Conservation (phyloP, 129 eudicot genomes). For the Lactuca sativa region DNA sequence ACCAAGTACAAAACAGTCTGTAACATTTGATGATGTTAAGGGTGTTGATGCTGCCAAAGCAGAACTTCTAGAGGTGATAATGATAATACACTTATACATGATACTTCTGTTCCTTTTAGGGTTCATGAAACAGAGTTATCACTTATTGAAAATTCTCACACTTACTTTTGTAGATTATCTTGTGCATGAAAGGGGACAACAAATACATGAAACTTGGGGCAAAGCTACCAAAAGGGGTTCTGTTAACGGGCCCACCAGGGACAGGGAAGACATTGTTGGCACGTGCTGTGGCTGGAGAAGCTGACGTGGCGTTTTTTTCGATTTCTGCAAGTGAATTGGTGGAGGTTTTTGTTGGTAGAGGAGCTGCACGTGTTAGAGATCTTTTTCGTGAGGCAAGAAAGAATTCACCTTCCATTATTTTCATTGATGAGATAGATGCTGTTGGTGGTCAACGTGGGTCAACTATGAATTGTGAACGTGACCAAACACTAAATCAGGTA, state of each 20-base stretch:
- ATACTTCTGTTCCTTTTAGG: not conserved
- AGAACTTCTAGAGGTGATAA: constrained; percentile 37
- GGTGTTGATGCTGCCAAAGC: constrained; percentile 45
- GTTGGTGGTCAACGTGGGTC: constrained; percentile 45
- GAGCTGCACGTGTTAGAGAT: constrained; percentile 49
- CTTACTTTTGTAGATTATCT: constrained; percentile 27
- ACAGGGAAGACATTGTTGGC: constrained; percentile 48
- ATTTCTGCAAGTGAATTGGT: constrained; percentile 44
- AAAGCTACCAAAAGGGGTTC: constrained; percentile 38
- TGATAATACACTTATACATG: not conserved
- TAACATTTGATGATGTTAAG: constrained; percentile 43
- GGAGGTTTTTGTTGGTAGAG: constrained; percentile 50
- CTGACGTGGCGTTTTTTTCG: constrained; percentile 42
- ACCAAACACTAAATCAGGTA: constrained; percentile 53
- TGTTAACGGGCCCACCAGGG: constrained; percentile 44
- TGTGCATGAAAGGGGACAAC: constrained; percentile 44
- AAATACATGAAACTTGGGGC: constrained; percentile 39
- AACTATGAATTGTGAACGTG: constrained; percentile 39
- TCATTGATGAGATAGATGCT: constrained; percentile 49
- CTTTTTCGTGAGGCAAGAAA: constrained; percentile 38
- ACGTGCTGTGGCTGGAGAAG: constrained; percentile 48
- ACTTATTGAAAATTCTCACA: constrained; percentile 2
- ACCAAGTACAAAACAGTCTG: constrained; percentile 35
- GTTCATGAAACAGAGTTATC: not conserved
- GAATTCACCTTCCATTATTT: constrained; percentile 37